Evolutionary conservation across 1,284 basidiomycete species (phyloP), one percentile per base, ranked within the genome.

Genomic region (Schizophyllum commune): DNA sequence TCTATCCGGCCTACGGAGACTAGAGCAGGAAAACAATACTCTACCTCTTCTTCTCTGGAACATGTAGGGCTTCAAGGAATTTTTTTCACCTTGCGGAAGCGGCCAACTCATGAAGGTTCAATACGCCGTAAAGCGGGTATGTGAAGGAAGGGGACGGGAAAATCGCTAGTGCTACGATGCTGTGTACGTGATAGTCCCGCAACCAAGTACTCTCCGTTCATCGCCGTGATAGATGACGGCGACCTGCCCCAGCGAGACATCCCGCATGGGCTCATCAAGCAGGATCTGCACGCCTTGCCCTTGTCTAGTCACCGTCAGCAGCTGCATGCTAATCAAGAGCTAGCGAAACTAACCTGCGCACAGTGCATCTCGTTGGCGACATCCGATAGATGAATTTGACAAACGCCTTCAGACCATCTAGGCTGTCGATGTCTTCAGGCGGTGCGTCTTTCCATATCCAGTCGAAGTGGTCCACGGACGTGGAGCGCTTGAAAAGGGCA

Each of bases 191-290:
- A 96, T 93, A 11, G 80, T 74, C 19, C 92, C 95, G 69, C 89
- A 92, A 2, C 94, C 94, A 22, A 96, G 77, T 8, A 47, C 39
- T 8, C 39, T 47, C 73, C 93, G 95, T 85, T 88, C 88, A 60
- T 88, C 81, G 1, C 76, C 83, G 62, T 86, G 79, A 76, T 87
- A 96, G 5, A 96, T 64, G 0, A 82, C 87, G 6, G 86, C 87
- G 32, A 91, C 82, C 72, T 97, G 95, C 1, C 94, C 94, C 0
- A 84, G 79, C 0, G 92, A 82, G n/a, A 94, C 85, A 4, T 85
- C 88, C 56, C 82, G 81, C 57, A 91, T 80, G 0, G 86, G 83
- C 53, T 81, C 73, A 55, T 79, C 74, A 65, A 92, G 89, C 15
- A 69, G 70, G 59, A 87, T 79, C 21, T 68, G 66, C 52, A 84